A percentile compares a stretch with the other conserved stretches of the same genome.
Evolutionary conservation across 805 yeast genomes (phyloP).

Genomic region (Ogataea sp.): DNA sequence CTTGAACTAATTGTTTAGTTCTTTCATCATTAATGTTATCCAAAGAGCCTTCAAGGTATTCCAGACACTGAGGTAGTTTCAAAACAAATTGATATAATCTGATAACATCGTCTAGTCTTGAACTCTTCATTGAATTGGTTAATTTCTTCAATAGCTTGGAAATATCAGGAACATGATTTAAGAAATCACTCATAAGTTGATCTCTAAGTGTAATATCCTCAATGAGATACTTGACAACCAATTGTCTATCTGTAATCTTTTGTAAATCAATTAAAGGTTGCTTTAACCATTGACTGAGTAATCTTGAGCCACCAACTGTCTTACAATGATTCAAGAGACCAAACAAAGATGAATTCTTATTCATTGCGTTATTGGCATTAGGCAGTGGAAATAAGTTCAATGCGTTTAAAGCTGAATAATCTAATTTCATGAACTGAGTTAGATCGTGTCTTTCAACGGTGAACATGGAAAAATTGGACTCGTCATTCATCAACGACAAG

Average conservation of each 20-base stretch:
- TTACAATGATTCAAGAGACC: slow-evolving; percentile 86
- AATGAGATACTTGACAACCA: slow-evolving; percentile 66
- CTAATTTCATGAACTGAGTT: slow-evolving; percentile 80
- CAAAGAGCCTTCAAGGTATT: slow-evolving; percentile 37
- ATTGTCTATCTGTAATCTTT: slow-evolving; percentile 61
- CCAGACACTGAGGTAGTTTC: slow-evolving; percentile 60
- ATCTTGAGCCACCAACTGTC: slow-evolving; percentile 80
- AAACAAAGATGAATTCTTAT: slow-evolving; percentile 46
- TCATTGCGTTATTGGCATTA: slow-evolving; percentile 36
- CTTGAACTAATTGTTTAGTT: slow-evolving; percentile 29
- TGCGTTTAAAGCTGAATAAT: slow-evolving; percentile 83
- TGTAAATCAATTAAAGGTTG: slow-evolving; percentile 74
- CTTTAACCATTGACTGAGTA: slow-evolving; percentile 89
- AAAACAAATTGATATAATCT: slow-evolving; percentile 75
- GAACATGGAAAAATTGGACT: slow-evolving; percentile 45
- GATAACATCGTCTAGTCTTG: slow-evolving; percentile 77
- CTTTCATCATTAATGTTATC: slow-evolving; percentile 22
- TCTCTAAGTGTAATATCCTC: slow-evolving; percentile 62
- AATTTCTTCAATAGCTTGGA: slow-evolving; percentile 68
- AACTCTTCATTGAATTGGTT: slow-evolving; percentile 19
- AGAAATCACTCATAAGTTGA: slow-evolving; percentile 55
- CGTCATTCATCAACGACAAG: slow-evolving; percentile 53
- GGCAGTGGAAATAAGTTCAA: slow-evolving; percentile 72
- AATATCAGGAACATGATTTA: slow-evolving; percentile 75
- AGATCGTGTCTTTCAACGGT: slow-evolving; percentile 61